A percentile compares a stretch with the other conserved stretches of the same genome.
Evolutionary conservation across 2,329 filamentous ascomycete species (phyloP).

Genomic region (Curvularia sp.): DNA sequence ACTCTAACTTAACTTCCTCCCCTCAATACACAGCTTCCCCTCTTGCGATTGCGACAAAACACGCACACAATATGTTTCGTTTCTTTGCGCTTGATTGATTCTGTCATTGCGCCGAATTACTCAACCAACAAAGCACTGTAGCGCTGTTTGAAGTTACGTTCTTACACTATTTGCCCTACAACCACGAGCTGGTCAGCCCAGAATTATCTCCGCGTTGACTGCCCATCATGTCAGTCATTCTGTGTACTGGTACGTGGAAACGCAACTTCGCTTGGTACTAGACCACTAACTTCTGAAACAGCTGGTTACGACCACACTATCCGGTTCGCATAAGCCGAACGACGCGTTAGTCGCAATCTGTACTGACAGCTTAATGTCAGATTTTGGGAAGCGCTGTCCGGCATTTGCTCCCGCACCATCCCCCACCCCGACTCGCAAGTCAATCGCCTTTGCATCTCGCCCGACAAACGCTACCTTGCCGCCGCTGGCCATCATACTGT

Average conservation of each 20-base stretch:
- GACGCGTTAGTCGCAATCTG: not conserved
- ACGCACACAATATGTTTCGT: constrained; percentile 14
- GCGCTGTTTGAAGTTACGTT: not conserved
- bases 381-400: constrained; percentile 98
- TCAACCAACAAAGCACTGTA: not conserved
- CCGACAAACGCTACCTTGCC: constrained; percentile 94
- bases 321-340: constrained; percentile 58
- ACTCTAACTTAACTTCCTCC: constrained; percentile 17
- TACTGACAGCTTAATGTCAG: constrained; percentile 55
- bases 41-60: constrained; percentile 10
- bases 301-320: constrained; percentile 80
- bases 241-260: constrained; percentile 65
- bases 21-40: constrained; percentile 12
- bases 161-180: constrained; percentile 1
- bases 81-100: constrained; percentile 5
- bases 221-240: constrained; percentile 67
- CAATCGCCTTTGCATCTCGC: constrained; percentile 96
- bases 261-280: constrained; percentile 23
- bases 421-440: constrained; percentile 98
- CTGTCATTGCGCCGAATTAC: not conserved
- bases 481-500: constrained; percentile 83
- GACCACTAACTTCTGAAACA: constrained; percentile 44
- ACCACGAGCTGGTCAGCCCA: not conserved
- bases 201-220: constrained; percentile 1
- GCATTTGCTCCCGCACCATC: constrained; percentile 97